These are phyloP conservation scores for Lentinula boryana DNA, from an alignment of 768 basidiomycete species.

Conservation along the genomic window DNA sequence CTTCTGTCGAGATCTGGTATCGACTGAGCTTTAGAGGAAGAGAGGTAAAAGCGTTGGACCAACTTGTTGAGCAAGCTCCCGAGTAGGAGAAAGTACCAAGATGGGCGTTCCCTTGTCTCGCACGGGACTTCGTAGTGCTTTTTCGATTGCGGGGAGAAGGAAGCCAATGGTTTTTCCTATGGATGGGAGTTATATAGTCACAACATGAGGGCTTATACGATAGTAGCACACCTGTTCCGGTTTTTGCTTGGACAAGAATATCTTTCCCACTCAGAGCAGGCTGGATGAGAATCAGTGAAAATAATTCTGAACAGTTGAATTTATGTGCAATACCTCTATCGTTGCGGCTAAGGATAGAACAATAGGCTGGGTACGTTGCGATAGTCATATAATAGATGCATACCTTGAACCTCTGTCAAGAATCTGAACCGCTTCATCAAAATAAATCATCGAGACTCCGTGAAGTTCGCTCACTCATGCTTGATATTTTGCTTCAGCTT, in stretches of 20 bases:
- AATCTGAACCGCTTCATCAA: conserved; percentile 20
- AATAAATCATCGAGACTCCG: neutral
- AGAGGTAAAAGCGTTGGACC: conserved; percentile 32
- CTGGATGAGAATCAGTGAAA: conserved; percentile 15
- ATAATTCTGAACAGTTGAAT: neutral
- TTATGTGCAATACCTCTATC: conserved; percentile 22
- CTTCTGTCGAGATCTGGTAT: conserved; percentile 54
- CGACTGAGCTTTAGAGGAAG: conserved; percentile 26
- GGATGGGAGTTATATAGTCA: neutral
- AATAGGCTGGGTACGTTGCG: neutral
- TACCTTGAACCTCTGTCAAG: conserved; percentile 44
- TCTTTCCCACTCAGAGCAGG: conserved; percentile 35
- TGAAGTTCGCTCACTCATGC: conserved; percentile 30
- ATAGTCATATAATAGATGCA: neutral
- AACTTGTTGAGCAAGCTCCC: conserved; percentile 71
- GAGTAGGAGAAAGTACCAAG: conserved; percentile 65
- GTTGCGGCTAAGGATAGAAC: conserved; percentile 27
- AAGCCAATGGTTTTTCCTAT: conserved; percentile 70
- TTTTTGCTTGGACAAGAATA: conserved; percentile 48
- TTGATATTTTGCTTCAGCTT: conserved; percentile 33
- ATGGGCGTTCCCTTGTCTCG: conserved; percentile 40
- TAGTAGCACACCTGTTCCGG: conserved; percentile 48
- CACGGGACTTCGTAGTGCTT: conserved; percentile 37
- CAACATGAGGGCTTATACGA: neutral
- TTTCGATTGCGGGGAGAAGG: conserved; percentile 69